phyloP scores from a whole-genome alignment of 768 basidiomycete genomes.

The Calocera cornea region DNA sequence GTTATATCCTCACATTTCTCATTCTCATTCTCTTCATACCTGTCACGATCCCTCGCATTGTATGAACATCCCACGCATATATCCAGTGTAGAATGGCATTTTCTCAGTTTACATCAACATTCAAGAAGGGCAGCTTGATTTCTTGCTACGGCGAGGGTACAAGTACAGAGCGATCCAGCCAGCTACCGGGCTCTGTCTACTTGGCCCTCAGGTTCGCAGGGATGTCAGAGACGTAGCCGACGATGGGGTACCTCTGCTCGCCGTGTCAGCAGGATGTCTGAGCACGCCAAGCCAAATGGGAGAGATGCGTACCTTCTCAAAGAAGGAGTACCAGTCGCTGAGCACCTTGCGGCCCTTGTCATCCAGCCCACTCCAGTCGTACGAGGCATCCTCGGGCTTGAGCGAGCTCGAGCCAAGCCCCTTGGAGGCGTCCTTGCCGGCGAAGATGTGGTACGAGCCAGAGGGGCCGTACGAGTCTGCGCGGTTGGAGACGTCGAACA shows the following conservation, averaged over 20 bases:
- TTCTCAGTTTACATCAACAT: neutral
- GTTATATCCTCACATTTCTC: neutral
- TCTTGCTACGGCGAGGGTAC: no score
- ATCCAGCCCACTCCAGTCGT: conserved; percentile 68
- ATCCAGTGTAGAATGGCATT: neutral
- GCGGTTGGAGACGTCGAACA: conserved; percentile 83
- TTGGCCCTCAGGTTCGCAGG: neutral
- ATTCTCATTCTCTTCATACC: no score
- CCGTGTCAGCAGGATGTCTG: neutral
- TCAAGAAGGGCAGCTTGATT: no score
- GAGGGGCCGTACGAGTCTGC: conserved; percentile 80
- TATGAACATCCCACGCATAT: neutral
- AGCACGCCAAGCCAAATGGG: neutral
- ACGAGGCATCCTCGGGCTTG: conserved; percentile 68
- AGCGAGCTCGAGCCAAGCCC: conserved; percentile 84
- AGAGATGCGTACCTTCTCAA: conserved; percentile 43
- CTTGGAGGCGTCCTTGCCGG: conserved; percentile 84
- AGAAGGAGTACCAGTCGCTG: conserved; percentile 82
- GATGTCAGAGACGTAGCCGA: neutral
- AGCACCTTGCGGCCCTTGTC: conserved; percentile 65
- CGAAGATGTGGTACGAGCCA: conserved; percentile 68
- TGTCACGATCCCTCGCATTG: neutral
- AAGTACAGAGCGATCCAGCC: no score
- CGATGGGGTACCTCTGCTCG: neutral
- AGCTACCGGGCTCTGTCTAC: no score